phyloP scores from a whole-genome alignment of 2,329 filamentous ascomycete species.

The Alternaria rosae region DNA sequence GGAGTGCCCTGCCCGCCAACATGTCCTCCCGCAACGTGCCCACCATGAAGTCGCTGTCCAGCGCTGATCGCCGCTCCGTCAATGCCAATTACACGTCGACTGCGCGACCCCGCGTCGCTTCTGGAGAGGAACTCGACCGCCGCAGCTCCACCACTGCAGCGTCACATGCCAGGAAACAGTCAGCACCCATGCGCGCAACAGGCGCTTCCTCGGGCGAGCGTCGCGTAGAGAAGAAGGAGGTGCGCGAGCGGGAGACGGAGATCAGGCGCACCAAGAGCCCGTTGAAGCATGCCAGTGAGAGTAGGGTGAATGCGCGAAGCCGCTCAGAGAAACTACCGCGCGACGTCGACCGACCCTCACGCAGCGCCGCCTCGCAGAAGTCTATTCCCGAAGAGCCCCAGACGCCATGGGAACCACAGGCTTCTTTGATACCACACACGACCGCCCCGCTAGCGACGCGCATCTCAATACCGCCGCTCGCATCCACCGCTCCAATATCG shows the following conservation, averaged over 20 bases:
- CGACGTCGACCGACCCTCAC: slow-evolving; percentile 33
- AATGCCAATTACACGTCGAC: slow-evolving; percentile 42
- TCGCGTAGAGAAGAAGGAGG: slow-evolving; percentile 46
- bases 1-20: slow-evolving; percentile 30
- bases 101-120: slow-evolving; percentile 48
- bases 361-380: slow-evolving; percentile 28
- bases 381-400: slow-evolving; percentile 36
- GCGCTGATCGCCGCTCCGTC: slow-evolving; percentile 43
- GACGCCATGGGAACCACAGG: slow-evolving; percentile 79
- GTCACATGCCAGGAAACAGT: slow-evolving; percentile 41
- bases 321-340: slow-evolving; percentile 42
- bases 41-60: slow-evolving; percentile 37
- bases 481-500: slow-evolving; percentile 71
- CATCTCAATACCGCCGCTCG: slow-evolving; percentile 67
- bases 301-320: slow-evolving; percentile 41
- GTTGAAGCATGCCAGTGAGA: slow-evolving; percentile 46
- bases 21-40: slow-evolving; percentile 47
- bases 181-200: slow-evolving; percentile 27
- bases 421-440: slow-evolving; percentile 73
- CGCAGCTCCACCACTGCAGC: slow-evolving; percentile 32
- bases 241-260: slow-evolving; percentile 47
- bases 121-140: slow-evolving; percentile 43
- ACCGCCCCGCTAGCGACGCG: slow-evolving; percentile 76
- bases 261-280: slow-evolving; percentile 47
- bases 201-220: slow-evolving; percentile 34